Base-by-base conservation (phyloP, 805 yeast species). In the Pachysolen tannophilus region DNA sequence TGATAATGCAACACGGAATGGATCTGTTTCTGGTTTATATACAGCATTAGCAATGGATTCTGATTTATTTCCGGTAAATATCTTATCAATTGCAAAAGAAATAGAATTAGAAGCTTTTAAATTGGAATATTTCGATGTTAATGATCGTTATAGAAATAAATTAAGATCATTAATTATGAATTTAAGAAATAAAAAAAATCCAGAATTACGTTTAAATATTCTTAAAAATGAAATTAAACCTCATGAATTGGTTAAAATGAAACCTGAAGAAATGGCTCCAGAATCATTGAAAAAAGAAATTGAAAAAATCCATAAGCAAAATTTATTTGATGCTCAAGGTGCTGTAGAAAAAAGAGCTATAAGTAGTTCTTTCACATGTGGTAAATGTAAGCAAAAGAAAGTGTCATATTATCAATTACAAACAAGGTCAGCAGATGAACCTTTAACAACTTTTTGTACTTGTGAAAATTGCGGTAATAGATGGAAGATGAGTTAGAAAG, bases 391-490 rank as follows among this genome's bases (percentile, higher is more conserved):
- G 61, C 90, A 87, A 57, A 87, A 88, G 70, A 87, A 86, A 66
- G 98, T 92, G 28, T 82, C 94, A 48, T 92, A 92, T 58, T 90
- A 88, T 60, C 98, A 92, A 64, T 73, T 92, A 81, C 98, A 92
- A 67, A 92, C 98, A 23, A 72, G 98, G 61, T 84, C 95, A 39
- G 98, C 98, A 14, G 98, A 92, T 75, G 98, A 92, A 61, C 98
- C 98, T 40, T 72, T 92, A 51, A 92, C 98, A 6, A 92, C 98
- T 1, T 92, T 92, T 56, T 92, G 98, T 66, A 88, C 96, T 3
- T 92, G 98, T 65, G 97, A 88, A 52, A 85, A 76, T 45, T 92
- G 98, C 65, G 97, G 97, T 43, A 86, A 92, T 54, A 75, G 97
- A 59, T 92, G 98, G 98, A 92, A 92, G 61, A 92, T 92, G 55